Evolutionary conservation across 768 basidiomycete genomes (phyloP).

Genomic region (Galerina marginata): DNA sequence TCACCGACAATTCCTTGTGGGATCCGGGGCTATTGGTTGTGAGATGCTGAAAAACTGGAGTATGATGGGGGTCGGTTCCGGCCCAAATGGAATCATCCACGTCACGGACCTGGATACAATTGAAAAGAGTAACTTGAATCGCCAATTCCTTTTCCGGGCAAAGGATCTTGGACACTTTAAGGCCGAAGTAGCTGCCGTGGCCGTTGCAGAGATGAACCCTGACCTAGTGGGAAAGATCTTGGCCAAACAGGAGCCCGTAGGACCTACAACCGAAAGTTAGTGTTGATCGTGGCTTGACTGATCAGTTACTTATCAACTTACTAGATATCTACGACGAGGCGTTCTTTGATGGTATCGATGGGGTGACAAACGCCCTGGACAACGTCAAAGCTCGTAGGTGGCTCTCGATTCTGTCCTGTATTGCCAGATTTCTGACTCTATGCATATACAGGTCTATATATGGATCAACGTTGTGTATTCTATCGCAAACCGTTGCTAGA

Average conservation of each 20-base stretch:
- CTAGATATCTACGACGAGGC: slow-evolving; percentile 85
- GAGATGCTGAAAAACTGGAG: slow-evolving; percentile 99
- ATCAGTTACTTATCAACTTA: slow-evolving; percentile 54
- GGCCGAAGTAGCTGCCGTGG: slow-evolving; percentile 89
- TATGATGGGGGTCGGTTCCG: slow-evolving; percentile 94
- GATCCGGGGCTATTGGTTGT: slow-evolving; percentile 98
- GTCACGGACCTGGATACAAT: slow-evolving; percentile 99
- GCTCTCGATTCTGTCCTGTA: neutral
- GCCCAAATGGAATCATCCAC: slow-evolving; percentile 79
- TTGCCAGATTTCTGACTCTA: neutral
- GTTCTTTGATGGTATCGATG: slow-evolving; percentile 89
- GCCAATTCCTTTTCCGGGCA: slow-evolving; percentile 96
- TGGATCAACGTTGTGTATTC: slow-evolving; percentile 98
- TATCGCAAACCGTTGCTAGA: slow-evolving; percentile 95
- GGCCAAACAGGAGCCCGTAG: slow-evolving; percentile 92
- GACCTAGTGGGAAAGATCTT: slow-evolving; percentile 85
- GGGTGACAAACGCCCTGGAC: slow-evolving; percentile 97
- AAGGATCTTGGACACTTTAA: slow-evolving; percentile 99
- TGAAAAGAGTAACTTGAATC: slow-evolving; percentile 98
- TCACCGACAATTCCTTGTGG: slow-evolving; percentile 94
- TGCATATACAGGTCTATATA: slow-evolving; percentile 79
- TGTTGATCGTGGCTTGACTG: slow-evolving; percentile 14
- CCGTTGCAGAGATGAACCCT: slow-evolving; percentile 96
- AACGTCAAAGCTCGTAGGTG: slow-evolving; percentile 92
- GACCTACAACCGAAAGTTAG: slow-evolving; percentile 90